Evolutionary conservation across 1,284 basidiomycete species (phyloP), one percentile per base, ranked within the genome.

Genomic region (Irpex rosettiformis): DNA sequence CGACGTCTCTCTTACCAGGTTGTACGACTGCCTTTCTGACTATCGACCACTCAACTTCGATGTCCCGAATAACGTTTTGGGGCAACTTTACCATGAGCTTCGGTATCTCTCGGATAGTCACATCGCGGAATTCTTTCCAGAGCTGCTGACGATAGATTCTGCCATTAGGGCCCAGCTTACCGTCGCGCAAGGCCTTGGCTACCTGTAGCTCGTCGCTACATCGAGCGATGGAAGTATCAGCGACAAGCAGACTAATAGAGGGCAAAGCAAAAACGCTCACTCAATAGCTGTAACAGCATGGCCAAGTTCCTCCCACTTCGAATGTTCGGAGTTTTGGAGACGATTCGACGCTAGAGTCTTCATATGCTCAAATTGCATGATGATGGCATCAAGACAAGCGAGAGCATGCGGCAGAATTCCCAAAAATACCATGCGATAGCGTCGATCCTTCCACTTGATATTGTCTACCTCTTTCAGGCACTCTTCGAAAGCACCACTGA

Each of bases 371-470:
- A 57, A 52, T 18, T 57, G 45, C 47, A 51, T 40, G 48, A 11
- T n/a, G 10, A 57, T 29, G 22, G 27, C 55, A 16, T 57, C 55
- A 21, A 57, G 55, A 24, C 55, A 57, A 4, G 55, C 55, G 8
- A 57, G 47, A 3, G 24, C 48, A 25, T 57, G 55, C 7, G 55
- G 55, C 6, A 57, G 47, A 2, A 45, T 18, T 3, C 55, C 55
- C 1, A 57, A 29, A 30, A 57, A 51, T 3, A 57, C 18, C 13
- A 30, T 11, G 5, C 55, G 55, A 22, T 37, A 10, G 10, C 30
- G 47, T 27, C 48, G 48, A 16, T 29, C 22, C 7, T 28, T 2
- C 48, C 48, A 51, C 6, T 11, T 16, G 27, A 51, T 29, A 24
- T 10, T 7, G 27, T 29, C 3, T 21, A 51, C 48, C 48, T 51